Conservation (phyloP, 2,329 filamentous ascomycete genomes). For the Monilinia polystroma region DNA sequence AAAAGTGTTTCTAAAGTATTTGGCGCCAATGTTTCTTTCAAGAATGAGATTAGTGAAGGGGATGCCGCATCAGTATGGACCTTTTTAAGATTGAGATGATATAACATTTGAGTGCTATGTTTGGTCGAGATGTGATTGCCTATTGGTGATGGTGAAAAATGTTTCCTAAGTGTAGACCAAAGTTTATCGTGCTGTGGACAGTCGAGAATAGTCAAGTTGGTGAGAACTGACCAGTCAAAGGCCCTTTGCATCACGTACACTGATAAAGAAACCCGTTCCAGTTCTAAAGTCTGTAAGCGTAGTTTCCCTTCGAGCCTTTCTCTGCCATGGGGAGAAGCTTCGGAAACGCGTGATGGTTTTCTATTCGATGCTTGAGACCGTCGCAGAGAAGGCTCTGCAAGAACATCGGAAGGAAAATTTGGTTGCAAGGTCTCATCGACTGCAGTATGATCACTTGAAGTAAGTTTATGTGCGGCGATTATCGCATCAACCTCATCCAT, state of each 20-base stretch:
- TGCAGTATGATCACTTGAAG: slow-evolving; percentile 15
- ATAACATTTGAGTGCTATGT: slow-evolving; percentile 47
- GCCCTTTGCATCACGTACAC: slow-evolving; percentile 67
- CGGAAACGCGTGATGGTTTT: slow-evolving; percentile 33
- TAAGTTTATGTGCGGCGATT: slow-evolving; percentile 34
- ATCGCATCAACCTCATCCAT: slow-evolving; percentile 35
- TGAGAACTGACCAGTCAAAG: slow-evolving; percentile 73
- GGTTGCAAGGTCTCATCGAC: slow-evolving; percentile 15
- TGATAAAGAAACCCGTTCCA: slow-evolving; percentile 74
- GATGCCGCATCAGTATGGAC: slow-evolving; percentile 75
- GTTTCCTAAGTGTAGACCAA: slow-evolving; percentile 69
- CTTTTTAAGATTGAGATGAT: slow-evolving; percentile 66
- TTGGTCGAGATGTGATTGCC: slow-evolving; percentile 36
- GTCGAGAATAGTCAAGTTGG: slow-evolving; percentile 69
- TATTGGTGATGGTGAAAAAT: slow-evolving; percentile 50
- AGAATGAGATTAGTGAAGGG: slow-evolving; percentile 65
- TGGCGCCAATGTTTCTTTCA: slow-evolving; percentile 74
- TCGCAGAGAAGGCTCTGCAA: slow-evolving; percentile 31
- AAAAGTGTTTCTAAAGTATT: slow-evolving; percentile 79
- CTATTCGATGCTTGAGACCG: slow-evolving; percentile 33
- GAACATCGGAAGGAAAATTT: slow-evolving; percentile 9
- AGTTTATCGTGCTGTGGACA: slow-evolving; percentile 72
- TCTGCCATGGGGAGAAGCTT: slow-evolving; percentile 35
- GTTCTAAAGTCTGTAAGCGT: slow-evolving; percentile 67
- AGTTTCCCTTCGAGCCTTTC: slow-evolving; percentile 57